phyloP scores from a whole-genome alignment of 768 basidiomycete genomes.

The Grammothele lineata region DNA sequence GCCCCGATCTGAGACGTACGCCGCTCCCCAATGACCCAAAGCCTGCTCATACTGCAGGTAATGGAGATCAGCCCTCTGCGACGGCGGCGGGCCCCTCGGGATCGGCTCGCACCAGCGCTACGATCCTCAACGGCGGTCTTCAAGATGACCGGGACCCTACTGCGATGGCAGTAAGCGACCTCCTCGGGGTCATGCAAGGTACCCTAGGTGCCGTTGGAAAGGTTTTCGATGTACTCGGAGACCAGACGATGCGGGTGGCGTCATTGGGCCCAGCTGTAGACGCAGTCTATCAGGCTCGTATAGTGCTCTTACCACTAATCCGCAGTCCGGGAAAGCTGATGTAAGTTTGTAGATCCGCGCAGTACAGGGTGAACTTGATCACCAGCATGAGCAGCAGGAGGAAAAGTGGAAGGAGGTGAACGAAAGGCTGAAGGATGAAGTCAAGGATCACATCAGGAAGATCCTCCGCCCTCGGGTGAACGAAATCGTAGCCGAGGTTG shows the following conservation, averaged over 20 bases:
- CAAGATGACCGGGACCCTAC: too few species aligned
- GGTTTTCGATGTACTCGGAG: slow-evolving; percentile 42
- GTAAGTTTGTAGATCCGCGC: slow-evolving; percentile 34
- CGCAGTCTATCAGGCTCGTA: slow-evolving; percentile 38
- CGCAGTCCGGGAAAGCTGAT: slow-evolving; percentile 1
- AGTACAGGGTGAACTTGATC: slow-evolving; percentile 33
- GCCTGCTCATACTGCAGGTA: too few species aligned
- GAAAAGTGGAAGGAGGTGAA: slow-evolving; percentile 34
- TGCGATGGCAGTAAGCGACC: slow-evolving; percentile 24
- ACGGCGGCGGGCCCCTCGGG: too few species aligned
- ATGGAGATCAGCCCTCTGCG: too few species aligned
- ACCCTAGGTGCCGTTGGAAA: slow-evolving; percentile 36
- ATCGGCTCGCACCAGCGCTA: too few species aligned
- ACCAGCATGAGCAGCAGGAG: slow-evolving; percentile 37
- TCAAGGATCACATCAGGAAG: slow-evolving; percentile 40
- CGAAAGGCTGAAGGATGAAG: slow-evolving; percentile 30
- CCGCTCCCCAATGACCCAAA: too few species aligned
- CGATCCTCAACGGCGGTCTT: too few species aligned
- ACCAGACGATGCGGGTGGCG: slow-evolving; percentile 42
- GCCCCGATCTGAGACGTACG: too few species aligned
- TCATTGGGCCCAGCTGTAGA: slow-evolving; percentile 42
- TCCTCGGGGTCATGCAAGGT: slow-evolving; percentile 42
- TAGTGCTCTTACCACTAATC: not conserved
- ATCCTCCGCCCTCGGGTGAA: slow-evolving; percentile 35
- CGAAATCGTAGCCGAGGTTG: slow-evolving; percentile 30